These are phyloP conservation scores for Zygosaccharomyces sapae DNA, from an alignment of 1,139 yeast species.

Conservation along the genomic window DNA sequence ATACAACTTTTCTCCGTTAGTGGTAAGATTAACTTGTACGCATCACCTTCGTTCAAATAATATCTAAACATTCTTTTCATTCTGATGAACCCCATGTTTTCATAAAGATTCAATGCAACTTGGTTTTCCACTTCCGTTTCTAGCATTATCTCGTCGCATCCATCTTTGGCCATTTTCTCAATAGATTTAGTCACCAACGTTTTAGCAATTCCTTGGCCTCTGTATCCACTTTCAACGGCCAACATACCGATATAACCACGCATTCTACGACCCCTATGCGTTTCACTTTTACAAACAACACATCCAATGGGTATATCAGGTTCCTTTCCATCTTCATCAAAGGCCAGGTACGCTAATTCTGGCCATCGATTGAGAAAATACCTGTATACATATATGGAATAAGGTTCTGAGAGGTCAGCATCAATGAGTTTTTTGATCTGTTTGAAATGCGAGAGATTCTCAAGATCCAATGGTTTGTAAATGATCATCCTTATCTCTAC, in stretches of 20 bases:
- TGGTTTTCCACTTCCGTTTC: slow-evolving; percentile 85
- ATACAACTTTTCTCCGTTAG: slow-evolving; percentile 48
- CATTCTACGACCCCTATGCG: slow-evolving; percentile 63
- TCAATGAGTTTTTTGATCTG: slow-evolving; percentile 47
- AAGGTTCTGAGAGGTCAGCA: slow-evolving; percentile 65
- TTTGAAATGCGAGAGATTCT: slow-evolving; percentile 31
- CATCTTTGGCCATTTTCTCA: slow-evolving; percentile 54
- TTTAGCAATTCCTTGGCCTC: slow-evolving; percentile 82
- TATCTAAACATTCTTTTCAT: slow-evolving; percentile 79
- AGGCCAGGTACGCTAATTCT: slow-evolving; percentile 52
- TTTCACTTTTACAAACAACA: slow-evolving; percentile 77
- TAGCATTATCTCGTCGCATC: slow-evolving; percentile 81
- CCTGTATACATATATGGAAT: slow-evolving; percentile 65
- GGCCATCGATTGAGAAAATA: slow-evolving; percentile 72
- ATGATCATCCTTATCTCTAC: neutral
- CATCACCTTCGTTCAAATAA: slow-evolving; percentile 89
- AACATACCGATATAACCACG: slow-evolving; percentile 96
- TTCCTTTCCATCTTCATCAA: slow-evolving; percentile 29
- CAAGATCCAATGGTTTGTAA: slow-evolving; percentile 29
- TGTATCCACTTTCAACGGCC: slow-evolving; percentile 65
- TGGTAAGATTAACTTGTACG: slow-evolving; percentile 73
- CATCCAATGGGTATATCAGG: slow-evolving; percentile 61
- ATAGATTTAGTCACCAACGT: slow-evolving; percentile 60
- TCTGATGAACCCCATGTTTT: slow-evolving; percentile 80
- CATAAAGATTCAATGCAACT: slow-evolving; percentile 76